Evolutionary conservation across 495 filamentous ascomycete species (phyloP).

Genomic region (Zalerion maritima): DNA sequence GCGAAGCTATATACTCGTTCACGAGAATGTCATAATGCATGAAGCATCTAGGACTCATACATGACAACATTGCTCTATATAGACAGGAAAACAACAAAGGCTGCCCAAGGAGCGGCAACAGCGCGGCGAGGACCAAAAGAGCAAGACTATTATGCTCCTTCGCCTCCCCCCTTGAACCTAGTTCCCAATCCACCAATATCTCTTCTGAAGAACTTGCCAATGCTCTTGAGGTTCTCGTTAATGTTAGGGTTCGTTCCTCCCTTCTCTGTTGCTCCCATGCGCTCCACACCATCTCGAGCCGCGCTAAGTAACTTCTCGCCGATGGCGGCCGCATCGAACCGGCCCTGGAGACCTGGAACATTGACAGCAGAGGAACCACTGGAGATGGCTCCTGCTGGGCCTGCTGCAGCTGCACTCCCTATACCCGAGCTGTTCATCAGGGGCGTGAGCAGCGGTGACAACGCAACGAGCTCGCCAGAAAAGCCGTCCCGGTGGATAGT

Average conservation of each 20-base stretch:
- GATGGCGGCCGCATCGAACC: conserved; percentile 66
- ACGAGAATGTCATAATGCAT: too few species aligned
- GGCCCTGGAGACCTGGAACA: conserved; percentile 54
- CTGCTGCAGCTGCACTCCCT: conserved; percentile 22
- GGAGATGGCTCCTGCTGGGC: conserved; percentile 15
- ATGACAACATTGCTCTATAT: too few species aligned
- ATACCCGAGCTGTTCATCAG: conserved; percentile 30
- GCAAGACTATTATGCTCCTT: too few species aligned
- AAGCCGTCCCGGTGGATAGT: conserved; percentile 57
- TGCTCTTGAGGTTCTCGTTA: conserved; percentile 84
- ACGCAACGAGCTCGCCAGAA: conserved; percentile 38
- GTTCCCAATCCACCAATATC: conserved; percentile 76
- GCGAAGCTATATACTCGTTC: too few species aligned
- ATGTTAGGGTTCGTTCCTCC: conserved; percentile 41
- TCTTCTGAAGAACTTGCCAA: conserved; percentile 89
- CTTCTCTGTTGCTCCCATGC: conserved; percentile 47
- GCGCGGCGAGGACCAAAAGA: too few species aligned
- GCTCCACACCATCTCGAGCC: conserved; percentile 79
- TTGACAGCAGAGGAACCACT: conserved; percentile 30
- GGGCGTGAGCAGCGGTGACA: conserved; percentile 46
- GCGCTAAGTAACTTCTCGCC: conserved; percentile 65
- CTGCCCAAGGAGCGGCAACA: too few species aligned
- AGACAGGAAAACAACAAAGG: too few species aligned
- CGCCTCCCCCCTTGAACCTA: too few species aligned
- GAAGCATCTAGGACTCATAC: too few species aligned